These are phyloP conservation scores for Glycine latifolia DNA, from an alignment of 306 rosid species.

Conservation along the genomic window DNA sequence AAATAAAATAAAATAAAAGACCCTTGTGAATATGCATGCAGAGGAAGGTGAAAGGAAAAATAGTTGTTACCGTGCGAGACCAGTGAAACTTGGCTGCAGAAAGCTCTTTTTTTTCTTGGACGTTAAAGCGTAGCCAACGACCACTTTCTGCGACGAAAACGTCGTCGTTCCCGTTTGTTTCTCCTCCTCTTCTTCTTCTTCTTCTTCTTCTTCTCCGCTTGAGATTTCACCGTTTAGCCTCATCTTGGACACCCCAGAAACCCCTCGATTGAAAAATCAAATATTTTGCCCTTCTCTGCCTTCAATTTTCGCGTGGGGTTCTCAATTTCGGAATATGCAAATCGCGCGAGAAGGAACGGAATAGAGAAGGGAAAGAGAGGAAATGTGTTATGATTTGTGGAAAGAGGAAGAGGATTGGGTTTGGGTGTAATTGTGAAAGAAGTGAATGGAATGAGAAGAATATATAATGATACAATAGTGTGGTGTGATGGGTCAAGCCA, in stretches of 20 bases:
- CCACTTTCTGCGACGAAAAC: constrained; percentile 44
- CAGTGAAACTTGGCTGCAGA: constrained; percentile 51
- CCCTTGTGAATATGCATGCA: constrained; percentile 38
- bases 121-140: constrained; percentile 64
- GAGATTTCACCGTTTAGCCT: constrained; percentile 52
- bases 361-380: neutral
- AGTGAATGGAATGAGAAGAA: constrained; percentile 27
- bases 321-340: constrained; percentile 17
- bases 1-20: neutral
- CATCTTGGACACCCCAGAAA: constrained; percentile 43
- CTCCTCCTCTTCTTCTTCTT: constrained; percentile 39
- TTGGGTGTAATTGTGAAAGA: constrained; percentile 5
- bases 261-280: constrained; percentile 41
- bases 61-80: constrained; percentile 50
- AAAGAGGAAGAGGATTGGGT: constrained; percentile 33
- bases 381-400: neutral
- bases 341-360: constrained; percentile 8
- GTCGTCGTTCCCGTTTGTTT: constrained; percentile 40
- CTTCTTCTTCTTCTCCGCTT: constrained; percentile 44
- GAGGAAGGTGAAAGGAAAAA: neutral
- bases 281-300: constrained; percentile 4
- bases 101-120: constrained; percentile 61
- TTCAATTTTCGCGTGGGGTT: neutral
- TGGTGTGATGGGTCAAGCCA: neutral
- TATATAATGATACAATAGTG: neutral